phyloP scores from a whole-genome alignment of 148 eudicot genomes.

The Chenopodium album region DNA sequence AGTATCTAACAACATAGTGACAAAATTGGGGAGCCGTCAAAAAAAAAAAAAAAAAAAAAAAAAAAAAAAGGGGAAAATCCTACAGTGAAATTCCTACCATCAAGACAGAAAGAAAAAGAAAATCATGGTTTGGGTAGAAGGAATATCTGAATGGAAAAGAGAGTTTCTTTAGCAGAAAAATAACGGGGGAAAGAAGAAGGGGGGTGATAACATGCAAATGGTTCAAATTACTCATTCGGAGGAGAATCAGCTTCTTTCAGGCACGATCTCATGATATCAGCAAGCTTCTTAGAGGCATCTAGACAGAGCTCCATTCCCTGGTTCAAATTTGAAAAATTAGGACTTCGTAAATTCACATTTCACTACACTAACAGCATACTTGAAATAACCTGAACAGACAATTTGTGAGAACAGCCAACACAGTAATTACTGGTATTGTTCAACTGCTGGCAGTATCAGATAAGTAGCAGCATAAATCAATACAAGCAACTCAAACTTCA shows the following conservation, averaged over 20 bases:
- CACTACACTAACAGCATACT: not conserved
- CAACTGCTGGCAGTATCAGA: not conserved
- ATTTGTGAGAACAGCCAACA: not conserved
- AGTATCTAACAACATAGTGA: not conserved
- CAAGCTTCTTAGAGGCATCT: conserved; percentile 84
- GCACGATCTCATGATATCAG: conserved; percentile 74
- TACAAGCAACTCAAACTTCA: not conserved
- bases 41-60: too few species aligned
- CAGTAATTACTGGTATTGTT: not conserved
- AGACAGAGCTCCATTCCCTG: conserved; percentile 90
- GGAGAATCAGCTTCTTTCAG: conserved; percentile 64
- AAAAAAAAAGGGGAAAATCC: not conserved
- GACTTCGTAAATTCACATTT: not conserved
- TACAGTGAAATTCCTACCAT: not conserved
- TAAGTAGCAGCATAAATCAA: not conserved
- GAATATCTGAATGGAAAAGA: not conserved
- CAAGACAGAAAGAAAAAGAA: not conserved
- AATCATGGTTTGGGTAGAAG: not conserved
- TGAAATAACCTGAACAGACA: not conserved
- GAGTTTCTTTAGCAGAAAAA: too few species aligned
- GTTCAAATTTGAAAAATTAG: conserved; percentile 14
- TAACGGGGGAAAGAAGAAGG: too few species aligned
- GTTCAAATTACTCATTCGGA: conserved; percentile 37
- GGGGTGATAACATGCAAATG: not conserved
- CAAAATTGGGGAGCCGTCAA: conserved; percentile 2